phyloP scores from a whole-genome alignment of 352 stramenopile species.

The Phytopythium ostracodes region DNA sequence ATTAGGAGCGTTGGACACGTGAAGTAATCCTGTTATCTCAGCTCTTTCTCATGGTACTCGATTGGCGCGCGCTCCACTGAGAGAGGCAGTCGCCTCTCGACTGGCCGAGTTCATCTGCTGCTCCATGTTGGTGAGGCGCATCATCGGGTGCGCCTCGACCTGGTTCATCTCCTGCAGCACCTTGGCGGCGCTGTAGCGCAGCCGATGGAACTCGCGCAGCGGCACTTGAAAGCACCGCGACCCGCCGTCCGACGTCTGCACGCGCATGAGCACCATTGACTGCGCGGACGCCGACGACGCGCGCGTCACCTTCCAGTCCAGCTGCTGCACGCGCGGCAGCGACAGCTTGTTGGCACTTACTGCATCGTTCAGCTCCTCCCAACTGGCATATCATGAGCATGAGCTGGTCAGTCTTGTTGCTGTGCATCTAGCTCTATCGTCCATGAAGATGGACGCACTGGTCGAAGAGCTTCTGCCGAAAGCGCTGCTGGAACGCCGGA shows the following conservation, averaged over 20 bases:
- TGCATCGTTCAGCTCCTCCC: conserved; percentile 19
- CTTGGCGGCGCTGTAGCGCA: conserved; percentile 71
- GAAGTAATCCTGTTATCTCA: background rate
- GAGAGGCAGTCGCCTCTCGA: background rate
- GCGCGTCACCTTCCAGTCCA: conserved; percentile 28
- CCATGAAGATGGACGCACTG: conserved; percentile 11
- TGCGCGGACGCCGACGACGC: background rate
- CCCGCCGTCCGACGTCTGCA: conserved; percentile 44
- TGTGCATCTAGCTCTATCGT: background rate
- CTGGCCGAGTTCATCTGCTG: conserved; percentile 10
- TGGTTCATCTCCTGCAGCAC: conserved; percentile 76
- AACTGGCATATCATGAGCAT: conserved; percentile 10
- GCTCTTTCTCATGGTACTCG: background rate
- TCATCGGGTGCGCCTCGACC: conserved; percentile 71
- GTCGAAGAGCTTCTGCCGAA: conserved; percentile 34
- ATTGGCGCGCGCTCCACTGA: background rate
- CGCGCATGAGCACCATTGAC: conserved; percentile 35
- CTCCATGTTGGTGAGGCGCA: conserved; percentile 56
- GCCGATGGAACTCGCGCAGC: conserved; percentile 64
- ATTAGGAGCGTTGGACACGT: background rate
- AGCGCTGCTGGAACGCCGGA: conserved; percentile 31
- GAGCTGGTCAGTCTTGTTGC: background rate
- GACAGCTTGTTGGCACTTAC: conserved; percentile 13
- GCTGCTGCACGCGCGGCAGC: conserved; percentile 29
- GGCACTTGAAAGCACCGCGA: conserved; percentile 45